Evolutionary conservation across 139 green algal species (phyloP).

Genomic region (Astrephomene gubernaculifera): DNA sequence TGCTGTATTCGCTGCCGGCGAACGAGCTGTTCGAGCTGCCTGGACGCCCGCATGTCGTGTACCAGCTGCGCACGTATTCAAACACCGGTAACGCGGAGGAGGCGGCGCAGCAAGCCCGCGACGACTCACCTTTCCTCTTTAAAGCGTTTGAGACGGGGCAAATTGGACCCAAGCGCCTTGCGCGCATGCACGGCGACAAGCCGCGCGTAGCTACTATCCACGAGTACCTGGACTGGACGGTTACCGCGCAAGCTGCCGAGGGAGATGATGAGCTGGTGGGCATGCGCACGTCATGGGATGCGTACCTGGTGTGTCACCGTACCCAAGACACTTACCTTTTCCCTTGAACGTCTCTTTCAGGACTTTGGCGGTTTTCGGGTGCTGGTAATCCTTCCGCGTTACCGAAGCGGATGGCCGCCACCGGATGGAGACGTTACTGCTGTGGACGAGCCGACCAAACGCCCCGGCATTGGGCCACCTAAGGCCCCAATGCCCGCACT

Average conservation of each 20-base stretch:
- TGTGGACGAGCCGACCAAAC: conserved; percentile 49
- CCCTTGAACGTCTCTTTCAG: conserved; percentile 61
- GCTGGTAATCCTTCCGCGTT: conserved; percentile 81
- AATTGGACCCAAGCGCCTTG: conserved; percentile 68
- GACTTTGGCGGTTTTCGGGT: conserved; percentile 93
- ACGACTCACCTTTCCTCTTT: conserved; percentile 91
- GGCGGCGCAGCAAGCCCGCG: conserved; percentile 54
- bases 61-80: conserved; percentile 71
- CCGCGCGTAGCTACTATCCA: conserved; percentile 91
- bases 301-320: neutral
- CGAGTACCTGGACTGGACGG: conserved; percentile 96
- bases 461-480: conserved; percentile 65
- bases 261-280: conserved; percentile 75
- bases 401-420: conserved; percentile 79
- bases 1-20: conserved; percentile 61
- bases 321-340: neutral
- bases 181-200: conserved; percentile 72
- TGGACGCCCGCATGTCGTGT: conserved; percentile 77
- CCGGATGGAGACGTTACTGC: conserved; percentile 47
- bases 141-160: conserved; percentile 92
- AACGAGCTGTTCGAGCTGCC: conserved; percentile 80
- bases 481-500: conserved; percentile 67
- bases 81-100: conserved; percentile 19
- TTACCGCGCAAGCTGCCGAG: conserved; percentile 78
- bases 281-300: neutral